Percentiles rank a stretch among this genome's conserved stretches.
Conservation (phyloP, 2,329 filamentous ascomycete genomes). For the Penicillium sp. region DNA sequence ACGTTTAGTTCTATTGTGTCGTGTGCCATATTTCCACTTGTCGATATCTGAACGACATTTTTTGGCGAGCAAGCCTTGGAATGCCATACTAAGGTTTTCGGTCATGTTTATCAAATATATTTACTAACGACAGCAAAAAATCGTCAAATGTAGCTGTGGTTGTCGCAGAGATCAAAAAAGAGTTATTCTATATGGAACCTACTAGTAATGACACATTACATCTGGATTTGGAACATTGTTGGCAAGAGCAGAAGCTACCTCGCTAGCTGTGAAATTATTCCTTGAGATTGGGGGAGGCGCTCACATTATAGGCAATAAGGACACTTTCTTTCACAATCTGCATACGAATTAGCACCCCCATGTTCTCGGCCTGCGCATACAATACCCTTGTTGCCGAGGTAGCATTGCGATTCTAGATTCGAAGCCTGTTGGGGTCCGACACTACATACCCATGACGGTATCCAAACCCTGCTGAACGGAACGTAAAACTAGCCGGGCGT, state of each 20-base stretch:
- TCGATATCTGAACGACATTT: not conserved
- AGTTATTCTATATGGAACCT: conserved; percentile 2
- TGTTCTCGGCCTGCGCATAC: too few relatives aligned
- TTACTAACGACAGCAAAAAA: not conserved
- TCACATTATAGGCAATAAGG: not conserved
- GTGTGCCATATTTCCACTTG: not conserved
- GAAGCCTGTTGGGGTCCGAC: not conserved
- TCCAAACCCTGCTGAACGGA: not conserved
- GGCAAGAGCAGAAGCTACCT: not conserved
- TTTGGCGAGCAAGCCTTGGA: not conserved
- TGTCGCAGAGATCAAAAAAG: not conserved
- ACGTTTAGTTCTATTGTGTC: not conserved
- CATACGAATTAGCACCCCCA: too few relatives aligned
- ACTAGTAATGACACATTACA: conserved; percentile 1
- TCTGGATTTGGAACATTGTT: not conserved
- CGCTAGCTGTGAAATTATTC: not conserved
- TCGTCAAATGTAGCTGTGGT: not conserved
- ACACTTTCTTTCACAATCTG: not conserved
- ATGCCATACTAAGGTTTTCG: too few relatives aligned
- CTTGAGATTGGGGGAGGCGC: too few relatives aligned
- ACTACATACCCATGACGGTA: not conserved
- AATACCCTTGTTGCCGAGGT: not conserved
- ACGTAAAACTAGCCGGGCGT: not conserved
- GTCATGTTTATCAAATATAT: too few relatives aligned
- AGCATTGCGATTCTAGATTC: not conserved